A percentile compares a stretch with the other conserved stretches of the same genome.
Conservation (phyloP, 768 basidiomycete species). For the Termitomyces sp. region DNA sequence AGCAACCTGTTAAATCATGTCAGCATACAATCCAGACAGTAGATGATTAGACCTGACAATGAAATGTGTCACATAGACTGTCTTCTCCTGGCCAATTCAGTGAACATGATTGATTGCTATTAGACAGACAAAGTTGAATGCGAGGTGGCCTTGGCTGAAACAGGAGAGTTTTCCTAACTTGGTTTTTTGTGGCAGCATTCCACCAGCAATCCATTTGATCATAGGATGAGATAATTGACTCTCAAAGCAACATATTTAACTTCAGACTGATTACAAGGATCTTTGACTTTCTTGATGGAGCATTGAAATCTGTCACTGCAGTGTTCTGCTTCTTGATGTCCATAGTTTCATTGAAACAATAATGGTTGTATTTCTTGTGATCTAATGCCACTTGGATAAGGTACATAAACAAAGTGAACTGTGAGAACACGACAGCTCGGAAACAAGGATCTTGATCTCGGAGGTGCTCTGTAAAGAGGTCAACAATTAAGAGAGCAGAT, state of each 20-base stretch:
- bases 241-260: too few relatives aligned
- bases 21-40: neutral
- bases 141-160: neutral
- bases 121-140: neutral
- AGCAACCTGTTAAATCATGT: conserved; percentile 40
- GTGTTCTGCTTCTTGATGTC: conserved; percentile 75
- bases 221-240: conserved; percentile 6
- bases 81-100: conserved; percentile 77
- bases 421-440: conserved; percentile 85
- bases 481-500: neutral
- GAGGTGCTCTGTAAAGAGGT: conserved; percentile 45
- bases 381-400: conserved; percentile 70
- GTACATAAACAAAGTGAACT: conserved; percentile 86
- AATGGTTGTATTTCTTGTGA: conserved; percentile 64
- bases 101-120: conserved; percentile 84
- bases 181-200: conserved; percentile 81
- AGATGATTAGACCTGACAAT: conserved; percentile 48
- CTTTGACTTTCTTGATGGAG: conserved; percentile 65
- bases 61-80: conserved; percentile 83
- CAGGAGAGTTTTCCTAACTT: conserved; percentile 48
- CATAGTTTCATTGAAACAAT: conserved; percentile 93
- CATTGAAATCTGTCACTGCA: conserved; percentile 76
- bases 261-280: conserved; percentile 78
- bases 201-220: conserved; percentile 96
- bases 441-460: conserved; percentile 72